These are phyloP conservation scores for Vaccinium myrtillus DNA, from an alignment of 148 eudicot genomes.

Conservation along the genomic window DNA sequence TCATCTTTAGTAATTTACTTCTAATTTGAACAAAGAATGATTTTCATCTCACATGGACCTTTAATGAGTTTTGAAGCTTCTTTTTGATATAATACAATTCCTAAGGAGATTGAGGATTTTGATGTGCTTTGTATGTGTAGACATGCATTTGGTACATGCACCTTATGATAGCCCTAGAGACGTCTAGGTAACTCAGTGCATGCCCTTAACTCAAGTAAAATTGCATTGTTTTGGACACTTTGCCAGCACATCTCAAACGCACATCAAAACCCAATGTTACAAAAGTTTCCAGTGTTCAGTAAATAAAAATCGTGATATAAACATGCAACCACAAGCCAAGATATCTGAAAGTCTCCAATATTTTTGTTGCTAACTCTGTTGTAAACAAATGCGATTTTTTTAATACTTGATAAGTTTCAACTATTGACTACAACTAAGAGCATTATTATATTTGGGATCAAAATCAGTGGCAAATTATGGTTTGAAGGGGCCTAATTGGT, in stretches of 20 bases:
- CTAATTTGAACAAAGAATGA: neutral
- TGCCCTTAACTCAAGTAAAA: too few species aligned
- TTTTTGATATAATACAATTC: slow-evolving; percentile 7
- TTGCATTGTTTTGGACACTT: too few species aligned
- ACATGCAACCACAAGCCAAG: too few species aligned
- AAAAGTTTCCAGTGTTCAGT: too few species aligned
- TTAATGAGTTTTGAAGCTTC: neutral
- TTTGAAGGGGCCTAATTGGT: slow-evolving; percentile 17
- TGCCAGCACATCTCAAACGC: too few species aligned
- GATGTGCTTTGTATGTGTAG: neutral
- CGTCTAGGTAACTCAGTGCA: neutral
- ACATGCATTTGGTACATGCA: neutral
- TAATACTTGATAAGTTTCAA: neutral
- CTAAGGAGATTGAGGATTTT: neutral
- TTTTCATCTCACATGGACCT: neutral
- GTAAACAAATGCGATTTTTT: neutral
- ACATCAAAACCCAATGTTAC: too few species aligned
- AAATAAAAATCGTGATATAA: too few species aligned
- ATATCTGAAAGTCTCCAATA: neutral
- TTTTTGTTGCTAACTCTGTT: neutral
- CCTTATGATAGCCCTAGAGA: neutral
- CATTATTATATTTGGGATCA: neutral
- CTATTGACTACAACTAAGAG: neutral
- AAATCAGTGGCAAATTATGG: neutral
- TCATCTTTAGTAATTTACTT: neutral